A percentile compares a stretch with the other conserved stretches of the same genome.
phyloP scores from a whole-genome alignment of 225 moss, liverwort and hornwort genomes.

The Pleurozium schreberi region DNA sequence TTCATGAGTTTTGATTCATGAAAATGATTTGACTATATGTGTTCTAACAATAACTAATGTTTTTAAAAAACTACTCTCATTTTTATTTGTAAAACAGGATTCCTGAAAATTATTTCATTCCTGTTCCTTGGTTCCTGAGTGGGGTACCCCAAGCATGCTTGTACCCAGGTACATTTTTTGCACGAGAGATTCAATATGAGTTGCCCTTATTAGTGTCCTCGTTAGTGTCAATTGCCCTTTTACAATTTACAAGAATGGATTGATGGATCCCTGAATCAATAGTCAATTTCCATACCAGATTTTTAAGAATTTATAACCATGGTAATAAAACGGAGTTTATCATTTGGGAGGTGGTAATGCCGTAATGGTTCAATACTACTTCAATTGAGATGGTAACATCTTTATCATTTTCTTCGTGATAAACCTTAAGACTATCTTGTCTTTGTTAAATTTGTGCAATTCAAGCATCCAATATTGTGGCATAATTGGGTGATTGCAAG shows the following conservation, averaged over 20 bases:
- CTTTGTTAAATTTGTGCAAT: neutral
- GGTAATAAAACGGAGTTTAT: neutral
- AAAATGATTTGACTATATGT: too few species aligned
- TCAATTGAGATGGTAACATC: neutral
- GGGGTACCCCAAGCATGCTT: too few species aligned
- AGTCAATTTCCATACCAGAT: neutral
- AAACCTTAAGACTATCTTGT: neutral
- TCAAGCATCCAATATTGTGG: neutral
- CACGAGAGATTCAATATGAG: neutral
- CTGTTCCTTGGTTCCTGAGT: too few species aligned
- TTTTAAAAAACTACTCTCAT: too few species aligned
- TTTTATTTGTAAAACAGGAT: too few species aligned
- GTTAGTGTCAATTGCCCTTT: too few species aligned
- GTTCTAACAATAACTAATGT: too few species aligned
- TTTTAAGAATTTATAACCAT: neutral
- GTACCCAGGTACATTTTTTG: neutral
- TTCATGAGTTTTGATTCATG: too few species aligned
- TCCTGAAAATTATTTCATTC: too few species aligned
- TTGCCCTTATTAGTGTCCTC: neutral
- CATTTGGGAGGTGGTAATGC: neutral
- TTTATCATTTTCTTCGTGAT: neutral
- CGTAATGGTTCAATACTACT: too few species aligned
- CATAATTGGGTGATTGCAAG: too few species aligned
- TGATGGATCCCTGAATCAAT: neutral
- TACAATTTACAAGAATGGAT: neutral